Evolutionary conservation across 768 basidiomycete genomes (phyloP).

Genomic region (Lentinula sp.): DNA sequence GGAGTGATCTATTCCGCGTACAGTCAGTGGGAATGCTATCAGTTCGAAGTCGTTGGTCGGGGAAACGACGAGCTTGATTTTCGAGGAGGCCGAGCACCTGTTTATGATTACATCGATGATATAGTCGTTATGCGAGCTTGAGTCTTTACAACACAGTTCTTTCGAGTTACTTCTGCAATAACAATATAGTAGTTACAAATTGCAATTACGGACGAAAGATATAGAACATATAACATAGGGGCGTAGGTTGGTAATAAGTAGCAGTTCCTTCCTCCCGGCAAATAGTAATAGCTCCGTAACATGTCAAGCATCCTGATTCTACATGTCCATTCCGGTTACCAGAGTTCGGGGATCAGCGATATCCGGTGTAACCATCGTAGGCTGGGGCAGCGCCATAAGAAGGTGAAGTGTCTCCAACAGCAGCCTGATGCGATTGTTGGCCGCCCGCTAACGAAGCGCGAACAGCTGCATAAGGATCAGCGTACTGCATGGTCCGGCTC

Average conservation of each 20-base stretch:
- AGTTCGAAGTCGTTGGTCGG: conserved; percentile 25
- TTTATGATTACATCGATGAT: conserved; percentile 46
- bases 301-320: not conserved
- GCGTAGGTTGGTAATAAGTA: not conserved
- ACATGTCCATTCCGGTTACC: not conserved
- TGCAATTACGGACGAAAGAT: not conserved
- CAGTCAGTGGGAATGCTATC: conserved; percentile 29
- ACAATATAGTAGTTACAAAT: conserved; percentile 2
- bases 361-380: conserved; percentile 2
- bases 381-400: not conserved
- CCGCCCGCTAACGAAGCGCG: conserved; percentile 47
- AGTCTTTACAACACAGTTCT: not conserved
- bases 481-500: conserved; percentile 92
- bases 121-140: conserved; percentile 17
- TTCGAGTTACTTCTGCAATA: not conserved
- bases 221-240: not conserved
- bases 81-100: conserved; percentile 38
- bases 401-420: not conserved
- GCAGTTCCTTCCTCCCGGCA: not conserved
- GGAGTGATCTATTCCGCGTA: conserved; percentile 29
- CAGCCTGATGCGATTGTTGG: conserved; percentile 8
- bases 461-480: conserved; percentile 83
- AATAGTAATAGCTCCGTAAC: not conserved
- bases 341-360: not conserved
- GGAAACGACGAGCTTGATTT: conserved; percentile 33